Evolutionary conservation across 1,284 basidiomycete genomes (phyloP), one percentile per base, ranked within the genome.

Genomic region (Puccinia horiana): DNA sequence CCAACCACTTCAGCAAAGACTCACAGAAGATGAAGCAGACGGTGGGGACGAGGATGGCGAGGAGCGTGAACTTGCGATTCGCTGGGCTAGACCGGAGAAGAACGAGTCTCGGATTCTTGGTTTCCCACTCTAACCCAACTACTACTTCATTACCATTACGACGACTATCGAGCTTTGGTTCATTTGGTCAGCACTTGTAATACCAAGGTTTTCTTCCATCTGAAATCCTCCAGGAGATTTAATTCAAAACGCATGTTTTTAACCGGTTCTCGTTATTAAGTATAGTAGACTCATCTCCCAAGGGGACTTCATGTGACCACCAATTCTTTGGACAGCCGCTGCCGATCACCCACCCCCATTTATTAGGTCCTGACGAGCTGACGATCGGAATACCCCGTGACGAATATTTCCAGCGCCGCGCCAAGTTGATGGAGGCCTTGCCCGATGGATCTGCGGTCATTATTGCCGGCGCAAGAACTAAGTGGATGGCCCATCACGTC

Each of bases 401-500:
- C 18, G 65, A 79, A 54, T 79, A 70, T 44, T 29, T 47, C 72
- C 65, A 56, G 16, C 77, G 77, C 9, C 44, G 77, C 20, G 49
- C 42, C 12, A 70, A 69, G 49, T 70, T 79, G 35, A 70, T 79
- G 65, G 77, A 69, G 1, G 23, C 16, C 42, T 65, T 79, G 12
- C 44, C 35, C 9, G 42, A 49, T 40, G 77, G 65, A 6, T 70
- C 65, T 42, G 29, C 61, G 2, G 77, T 72, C n/a, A 79, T 79
- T 42, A 52, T 79, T 8, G 65, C 77, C 14, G 63, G 65, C 26
- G 63, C 47, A 69, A 37, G 65, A 26, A 54, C 47, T 12, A 69
- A 79, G 42, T 79, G 63, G 65, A 79, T 79, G 77, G 77, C 77
- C 42, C 65, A 79, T 79, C 77, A 79, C 69, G 77, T 79, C 63